These are phyloP conservation scores for Lotmaria passim DNA, from an alignment of 208 protist genomes.

Conservation along the genomic window DNA sequence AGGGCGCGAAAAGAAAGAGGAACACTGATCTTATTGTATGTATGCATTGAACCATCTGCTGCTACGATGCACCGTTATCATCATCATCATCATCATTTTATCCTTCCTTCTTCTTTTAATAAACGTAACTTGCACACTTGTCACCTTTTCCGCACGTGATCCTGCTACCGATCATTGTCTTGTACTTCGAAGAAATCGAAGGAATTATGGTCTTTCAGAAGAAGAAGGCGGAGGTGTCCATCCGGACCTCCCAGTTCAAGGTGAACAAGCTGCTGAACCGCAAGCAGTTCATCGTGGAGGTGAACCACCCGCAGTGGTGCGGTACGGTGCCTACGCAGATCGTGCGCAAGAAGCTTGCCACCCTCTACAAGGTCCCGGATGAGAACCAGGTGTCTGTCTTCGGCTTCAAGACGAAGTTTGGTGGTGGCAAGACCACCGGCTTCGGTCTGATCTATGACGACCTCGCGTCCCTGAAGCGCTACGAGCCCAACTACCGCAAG, in stretches of 20 bases:
- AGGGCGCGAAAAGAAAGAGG: too few relatives aligned
- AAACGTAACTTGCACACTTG: too few relatives aligned
- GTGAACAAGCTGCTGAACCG: constrained; percentile 99
- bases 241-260: constrained; percentile 98
- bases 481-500: constrained; percentile 98
- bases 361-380: constrained; percentile 98
- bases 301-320: constrained; percentile 88
- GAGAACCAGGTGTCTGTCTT: constrained; percentile 96
- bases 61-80: too few relatives aligned
- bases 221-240: constrained; percentile 91
- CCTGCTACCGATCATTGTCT: too few relatives aligned
- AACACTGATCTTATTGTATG: too few relatives aligned
- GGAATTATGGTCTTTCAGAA: constrained; percentile 91
- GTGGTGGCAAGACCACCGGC: constrained; percentile 98
- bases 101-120: too few relatives aligned
- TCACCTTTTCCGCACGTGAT: too few relatives aligned
- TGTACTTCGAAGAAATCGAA: too few relatives aligned
- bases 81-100: too few relatives aligned
- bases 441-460: constrained; percentile 99
- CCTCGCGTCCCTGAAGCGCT: constrained; percentile 94
- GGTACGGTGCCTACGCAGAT: constrained; percentile 94
- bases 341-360: constrained; percentile 95
- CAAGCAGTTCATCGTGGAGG: constrained; percentile 99
- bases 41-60: too few relatives aligned
- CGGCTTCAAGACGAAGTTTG: constrained; percentile 99